Evolutionary conservation across 148 eudicot species (phyloP), one percentile per base, ranked within the genome.

Genomic region (Rhododendron vialii): DNA sequence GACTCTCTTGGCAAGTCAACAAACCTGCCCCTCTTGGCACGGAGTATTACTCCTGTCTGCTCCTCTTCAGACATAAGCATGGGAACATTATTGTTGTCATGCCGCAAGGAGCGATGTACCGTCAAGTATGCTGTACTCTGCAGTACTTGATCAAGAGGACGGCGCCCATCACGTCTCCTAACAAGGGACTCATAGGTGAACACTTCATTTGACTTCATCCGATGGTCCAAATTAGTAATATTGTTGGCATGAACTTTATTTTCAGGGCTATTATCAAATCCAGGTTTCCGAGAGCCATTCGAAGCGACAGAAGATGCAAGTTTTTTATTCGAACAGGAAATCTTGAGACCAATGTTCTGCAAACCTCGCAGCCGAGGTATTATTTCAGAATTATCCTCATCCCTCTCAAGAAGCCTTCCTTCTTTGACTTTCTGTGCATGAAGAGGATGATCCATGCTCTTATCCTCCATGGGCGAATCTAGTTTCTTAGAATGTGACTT

Each of bases 101-200:
- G 89, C 82, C 86, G 90, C 87, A 88, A 86, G 74, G 93, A 84
- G 74, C 61, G 74, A 80, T 63, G n/a, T 80, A 43, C 86, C 67
- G 87, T 83, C 61, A 89, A 86, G 73, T 86, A 87, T 50, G 83
- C 84, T 80, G 89, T 90, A 78, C 86, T 90, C 86, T 88, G 90
- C 81, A 89, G 86, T 77, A 90, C 81, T 61, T 90, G 92, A 88
- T 85, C 90, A 87, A 90, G 88, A 81, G 92, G 88, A 57, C 78
- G 91, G 84, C 88, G 90, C 59, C 88, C 91, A 77, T 88, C 92
- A 86, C 88, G 94, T 81, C 92, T 89, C 93, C 89, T 92, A 73
- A 78, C 82, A 75, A 88, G 76, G 75, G 92, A 86, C 61, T 90
- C 95, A 82, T 88, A 92, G 50, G 28, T 86, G 71, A 86, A 86